A percentile compares a stretch with the other conserved stretches of the same genome.
These are phyloP conservation scores for Nannochloropsis salina DNA, from an alignment of 108 stramenopile genomes.

Conservation along the genomic window DNA sequence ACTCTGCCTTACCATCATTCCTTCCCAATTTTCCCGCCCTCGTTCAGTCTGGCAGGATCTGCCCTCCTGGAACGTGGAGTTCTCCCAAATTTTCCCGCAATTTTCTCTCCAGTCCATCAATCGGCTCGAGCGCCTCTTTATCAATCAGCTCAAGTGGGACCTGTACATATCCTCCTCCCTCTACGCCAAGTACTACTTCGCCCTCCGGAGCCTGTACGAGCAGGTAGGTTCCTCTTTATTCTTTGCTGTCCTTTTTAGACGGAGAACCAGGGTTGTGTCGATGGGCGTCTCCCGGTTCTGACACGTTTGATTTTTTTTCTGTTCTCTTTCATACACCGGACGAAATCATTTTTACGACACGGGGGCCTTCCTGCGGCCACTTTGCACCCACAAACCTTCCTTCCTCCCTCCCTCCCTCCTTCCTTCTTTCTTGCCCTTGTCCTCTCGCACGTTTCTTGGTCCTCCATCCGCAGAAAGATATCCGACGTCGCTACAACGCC, in stretches of 20 bases:
- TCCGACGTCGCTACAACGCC: neutral
- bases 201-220: conserved; percentile 61
- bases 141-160: conserved; percentile 85
- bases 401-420: neutral
- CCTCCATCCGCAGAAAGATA: neutral
- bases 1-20: neutral
- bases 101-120: conserved; percentile 84
- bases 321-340: too few species aligned
- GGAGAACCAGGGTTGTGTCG: too few species aligned
- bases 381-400: neutral
- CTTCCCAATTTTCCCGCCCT: neutral
- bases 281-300: too few species aligned
- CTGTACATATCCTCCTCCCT: conserved; percentile 79
- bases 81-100: conserved; percentile 88
- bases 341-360: too few species aligned
- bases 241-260: too few species aligned
- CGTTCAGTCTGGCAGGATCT: conserved; percentile 88
- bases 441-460: neutral
- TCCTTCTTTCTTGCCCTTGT: neutral
- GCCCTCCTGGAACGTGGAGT: conserved; percentile 94
- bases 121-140: conserved; percentile 73
- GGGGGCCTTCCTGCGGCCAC: too few species aligned
- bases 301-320: too few species aligned
- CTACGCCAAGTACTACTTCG: conserved; percentile 99
- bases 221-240: neutral